A percentile compares a stretch with the other conserved stretches of the same genome.
These are phyloP conservation scores for Edaphochlamys debaryana DNA, from an alignment of 139 green algal species.

Conservation along the genomic window DNA sequence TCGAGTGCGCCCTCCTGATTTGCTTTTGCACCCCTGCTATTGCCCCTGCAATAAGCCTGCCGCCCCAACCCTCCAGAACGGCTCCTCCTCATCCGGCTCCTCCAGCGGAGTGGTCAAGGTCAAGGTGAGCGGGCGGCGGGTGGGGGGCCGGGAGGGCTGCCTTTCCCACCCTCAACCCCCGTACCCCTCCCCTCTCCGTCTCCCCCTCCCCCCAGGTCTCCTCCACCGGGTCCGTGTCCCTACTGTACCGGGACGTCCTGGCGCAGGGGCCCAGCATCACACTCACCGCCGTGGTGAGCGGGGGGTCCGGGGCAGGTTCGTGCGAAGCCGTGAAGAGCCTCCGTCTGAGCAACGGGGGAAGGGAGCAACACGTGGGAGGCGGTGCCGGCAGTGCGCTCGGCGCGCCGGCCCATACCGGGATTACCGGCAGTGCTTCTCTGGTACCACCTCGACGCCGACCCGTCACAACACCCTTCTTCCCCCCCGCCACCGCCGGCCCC, in stretches of 20 bases:
- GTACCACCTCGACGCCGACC: background rate
- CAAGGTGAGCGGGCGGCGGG: background rate
- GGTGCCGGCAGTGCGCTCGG: background rate
- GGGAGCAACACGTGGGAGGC: too few relatives aligned
- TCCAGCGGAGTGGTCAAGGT: conserved; percentile 1
- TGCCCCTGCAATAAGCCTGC: background rate
- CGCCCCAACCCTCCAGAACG: background rate
- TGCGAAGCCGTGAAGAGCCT: background rate
- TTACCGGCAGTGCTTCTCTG: background rate
- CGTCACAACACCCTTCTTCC: background rate
- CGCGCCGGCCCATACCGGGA: background rate
- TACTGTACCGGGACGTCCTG: conserved; percentile 15
- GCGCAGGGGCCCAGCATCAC: conserved; percentile 13
- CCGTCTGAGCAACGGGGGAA: background rate
- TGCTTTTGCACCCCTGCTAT: too few relatives aligned
- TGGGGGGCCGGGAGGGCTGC: too few relatives aligned
- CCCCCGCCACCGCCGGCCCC: background rate
- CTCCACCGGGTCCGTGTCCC: background rate
- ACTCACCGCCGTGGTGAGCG: conserved; percentile 11
- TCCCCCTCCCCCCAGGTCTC: background rate
- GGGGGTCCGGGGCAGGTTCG: background rate
- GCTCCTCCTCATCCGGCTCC: background rate
- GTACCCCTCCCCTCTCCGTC: too few relatives aligned
- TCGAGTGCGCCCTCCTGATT: background rate
- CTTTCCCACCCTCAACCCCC: background rate